These are phyloP conservation scores for Penicillium sp. DNA, from an alignment of 2,329 filamentous ascomycete species.

Conservation along the genomic window DNA sequence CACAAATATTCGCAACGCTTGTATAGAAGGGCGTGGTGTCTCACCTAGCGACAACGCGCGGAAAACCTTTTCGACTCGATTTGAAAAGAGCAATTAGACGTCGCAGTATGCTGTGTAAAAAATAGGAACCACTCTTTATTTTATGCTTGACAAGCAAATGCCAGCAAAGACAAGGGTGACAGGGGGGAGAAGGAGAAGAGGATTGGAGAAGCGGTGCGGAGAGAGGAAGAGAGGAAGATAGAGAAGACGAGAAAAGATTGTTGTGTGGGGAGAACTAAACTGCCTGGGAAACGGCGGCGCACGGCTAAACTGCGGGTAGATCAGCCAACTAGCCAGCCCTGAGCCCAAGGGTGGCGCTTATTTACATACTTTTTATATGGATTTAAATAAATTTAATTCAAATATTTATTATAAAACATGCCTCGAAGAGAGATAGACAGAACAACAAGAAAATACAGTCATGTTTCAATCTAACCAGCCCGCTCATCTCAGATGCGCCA, in stretches of 20 bases:
- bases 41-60: background rate
- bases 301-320: background rate
- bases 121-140: background rate
- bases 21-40: background rate
- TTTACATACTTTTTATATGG: background rate
- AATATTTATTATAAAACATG: background rate
- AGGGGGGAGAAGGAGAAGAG: conserved; percentile 19
- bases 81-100: background rate
- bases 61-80: background rate
- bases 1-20: background rate
- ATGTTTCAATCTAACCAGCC: background rate
- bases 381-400: background rate
- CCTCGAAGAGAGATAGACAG: background rate
- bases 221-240: conserved; percentile 22
- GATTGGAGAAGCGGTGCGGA: conserved; percentile 16
- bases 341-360: background rate
- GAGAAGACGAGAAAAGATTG: conserved; percentile 16
- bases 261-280: background rate
- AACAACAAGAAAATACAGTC: background rate
- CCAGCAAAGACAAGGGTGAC: conserved; percentile 35
- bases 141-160: conserved; percentile 51
- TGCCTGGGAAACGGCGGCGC: background rate
- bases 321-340: background rate
- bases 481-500: too few species aligned
- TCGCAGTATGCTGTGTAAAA: background rate